Evolutionary conservation across 1,284 basidiomycete species (phyloP).

Genomic region (Kalmanozyma brasiliensis): DNA sequence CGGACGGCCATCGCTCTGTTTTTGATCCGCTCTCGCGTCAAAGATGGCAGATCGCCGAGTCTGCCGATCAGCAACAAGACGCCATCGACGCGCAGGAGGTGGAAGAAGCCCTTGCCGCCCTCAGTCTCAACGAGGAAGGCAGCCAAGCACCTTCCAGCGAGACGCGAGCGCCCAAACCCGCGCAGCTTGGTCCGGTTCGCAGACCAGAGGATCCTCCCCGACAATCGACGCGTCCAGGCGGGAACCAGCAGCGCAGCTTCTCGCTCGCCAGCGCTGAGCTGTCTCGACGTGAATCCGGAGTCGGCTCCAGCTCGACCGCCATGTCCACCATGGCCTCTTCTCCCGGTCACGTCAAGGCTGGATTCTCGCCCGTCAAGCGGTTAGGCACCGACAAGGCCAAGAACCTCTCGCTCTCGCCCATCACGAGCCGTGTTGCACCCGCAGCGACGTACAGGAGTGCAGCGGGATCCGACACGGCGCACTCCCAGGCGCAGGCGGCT

Average conservation of each 20-base stretch:
- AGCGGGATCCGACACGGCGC: conserved; percentile 20
- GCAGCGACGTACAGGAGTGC: conserved; percentile 38
- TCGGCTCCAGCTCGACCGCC: conserved; percentile 12
- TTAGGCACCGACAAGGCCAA: conserved; percentile 44
- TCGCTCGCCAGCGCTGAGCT: conserved; percentile 42
- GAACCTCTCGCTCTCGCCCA: conserved; percentile 55
- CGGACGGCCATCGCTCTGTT: conserved; percentile 42
- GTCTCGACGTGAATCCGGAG: conserved; percentile 8
- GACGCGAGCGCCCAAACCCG: conserved; percentile 21
- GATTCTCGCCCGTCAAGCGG: conserved; percentile 39
- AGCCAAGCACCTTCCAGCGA: background rate
- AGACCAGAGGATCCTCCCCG: conserved; percentile 22
- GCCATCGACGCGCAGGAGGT: conserved; percentile 41
- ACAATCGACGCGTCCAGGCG: conserved; percentile 19
- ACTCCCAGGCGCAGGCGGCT: conserved; percentile 32
- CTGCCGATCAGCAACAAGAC: conserved; percentile 26
- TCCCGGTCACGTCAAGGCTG: conserved; percentile 25
- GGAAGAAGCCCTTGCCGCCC: conserved; percentile 35
- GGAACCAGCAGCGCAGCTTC: conserved; percentile 34
- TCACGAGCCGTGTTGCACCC: conserved; percentile 49
- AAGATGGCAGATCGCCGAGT: conserved; percentile 30
- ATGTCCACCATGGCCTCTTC: conserved; percentile 20
- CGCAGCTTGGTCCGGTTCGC: conserved; percentile 33
- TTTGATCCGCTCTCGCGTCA: conserved; percentile 46
- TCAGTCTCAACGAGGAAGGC: conserved; percentile 24